Conservation (phyloP, 2,329 filamentous ascomycete genomes). For the Clonostachys chloroleuca region DNA sequence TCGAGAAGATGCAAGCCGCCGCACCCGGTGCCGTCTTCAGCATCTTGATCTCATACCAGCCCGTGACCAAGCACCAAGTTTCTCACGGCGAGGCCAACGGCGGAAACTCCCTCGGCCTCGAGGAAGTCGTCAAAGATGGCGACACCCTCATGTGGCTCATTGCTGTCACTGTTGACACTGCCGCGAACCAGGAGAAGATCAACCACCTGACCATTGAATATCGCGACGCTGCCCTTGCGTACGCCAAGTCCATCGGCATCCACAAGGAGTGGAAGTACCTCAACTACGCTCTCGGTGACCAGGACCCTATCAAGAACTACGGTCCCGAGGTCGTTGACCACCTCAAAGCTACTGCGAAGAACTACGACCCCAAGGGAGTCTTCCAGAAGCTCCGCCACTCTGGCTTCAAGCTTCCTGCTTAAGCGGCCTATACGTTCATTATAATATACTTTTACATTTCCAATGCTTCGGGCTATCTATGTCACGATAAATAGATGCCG, state of each 20-base stretch:
- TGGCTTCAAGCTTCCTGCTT: slow-evolving; percentile 12
- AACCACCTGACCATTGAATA: slow-evolving; percentile 17
- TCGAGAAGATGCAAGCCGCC: slow-evolving; percentile 15
- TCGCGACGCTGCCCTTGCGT: slow-evolving; percentile 12
- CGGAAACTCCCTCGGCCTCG: slow-evolving; percentile 24
- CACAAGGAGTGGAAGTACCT: slow-evolving; percentile 30
- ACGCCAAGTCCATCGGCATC: slow-evolving; percentile 15
- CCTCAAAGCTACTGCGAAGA: slow-evolving; percentile 16
- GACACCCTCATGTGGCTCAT: slow-evolving; percentile 25
- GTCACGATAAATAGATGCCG: too few relatives aligned
- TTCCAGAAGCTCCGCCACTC: slow-evolving; percentile 20
- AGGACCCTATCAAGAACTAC: slow-evolving; percentile 30
- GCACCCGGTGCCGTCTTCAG: slow-evolving; percentile 14
- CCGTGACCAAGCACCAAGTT: slow-evolving; percentile 19
- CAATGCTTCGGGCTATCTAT: too few relatives aligned
- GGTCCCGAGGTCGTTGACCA: slow-evolving; percentile 24
- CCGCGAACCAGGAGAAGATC: slow-evolving; percentile 23
- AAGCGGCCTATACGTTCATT: background rate
- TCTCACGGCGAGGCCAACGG: slow-evolving; percentile 11
- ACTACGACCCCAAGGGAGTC: slow-evolving; percentile 22
- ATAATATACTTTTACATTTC: too few relatives aligned
- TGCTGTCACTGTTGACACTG: slow-evolving; percentile 30
- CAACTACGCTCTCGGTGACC: slow-evolving; percentile 34
- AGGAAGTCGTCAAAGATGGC: slow-evolving; percentile 24
- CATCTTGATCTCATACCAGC: slow-evolving; percentile 22